Evolutionary conservation across 805 yeast genomes (phyloP).

Genomic region (Candida insectorum): DNA sequence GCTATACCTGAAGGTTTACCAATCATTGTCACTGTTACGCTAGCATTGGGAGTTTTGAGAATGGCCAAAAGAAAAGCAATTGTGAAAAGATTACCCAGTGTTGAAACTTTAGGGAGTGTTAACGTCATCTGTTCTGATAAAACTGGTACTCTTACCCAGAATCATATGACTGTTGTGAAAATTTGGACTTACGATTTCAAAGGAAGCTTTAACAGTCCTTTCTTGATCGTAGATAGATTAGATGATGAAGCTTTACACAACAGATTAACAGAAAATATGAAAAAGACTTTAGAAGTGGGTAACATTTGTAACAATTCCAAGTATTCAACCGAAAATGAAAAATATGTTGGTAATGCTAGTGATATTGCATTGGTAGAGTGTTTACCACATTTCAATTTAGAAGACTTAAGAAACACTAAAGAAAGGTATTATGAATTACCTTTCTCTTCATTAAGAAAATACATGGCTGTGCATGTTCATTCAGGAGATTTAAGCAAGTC

Average conservation of each 20-base stretch:
- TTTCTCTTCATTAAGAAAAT: slow-evolving; percentile 79
- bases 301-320: slow-evolving; percentile 74
- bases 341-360: slow-evolving; percentile 87
- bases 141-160: slow-evolving; percentile 80
- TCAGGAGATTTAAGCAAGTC: slow-evolving; percentile 54
- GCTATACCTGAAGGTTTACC: slow-evolving; percentile 99
- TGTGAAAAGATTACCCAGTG: slow-evolving; percentile 90
- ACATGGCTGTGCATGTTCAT: slow-evolving; percentile 79
- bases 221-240: slow-evolving; percentile 46
- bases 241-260: slow-evolving; percentile 38
- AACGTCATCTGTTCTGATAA: slow-evolving; percentile 92
- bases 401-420: slow-evolving; percentile 62
- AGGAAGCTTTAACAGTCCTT: slow-evolving; percentile 35
- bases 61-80: slow-evolving; percentile 96
- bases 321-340: slow-evolving; percentile 64
- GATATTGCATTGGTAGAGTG: slow-evolving; percentile 87
- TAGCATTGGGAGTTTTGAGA: slow-evolving; percentile 92
- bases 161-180: slow-evolving; percentile 85
- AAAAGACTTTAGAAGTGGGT: slow-evolving; percentile 58
- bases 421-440: slow-evolving; percentile 73
- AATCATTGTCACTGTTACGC: slow-evolving; percentile 93
- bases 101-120: slow-evolving; percentile 91
- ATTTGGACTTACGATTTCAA: slow-evolving; percentile 71
- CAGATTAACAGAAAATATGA: slow-evolving; percentile 53
- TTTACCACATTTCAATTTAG: slow-evolving; percentile 63